Evolutionary conservation across 2,329 filamentous ascomycete genomes (phyloP), one percentile per base, ranked within the genome.

Genomic region (Cladosporium sp.): DNA sequence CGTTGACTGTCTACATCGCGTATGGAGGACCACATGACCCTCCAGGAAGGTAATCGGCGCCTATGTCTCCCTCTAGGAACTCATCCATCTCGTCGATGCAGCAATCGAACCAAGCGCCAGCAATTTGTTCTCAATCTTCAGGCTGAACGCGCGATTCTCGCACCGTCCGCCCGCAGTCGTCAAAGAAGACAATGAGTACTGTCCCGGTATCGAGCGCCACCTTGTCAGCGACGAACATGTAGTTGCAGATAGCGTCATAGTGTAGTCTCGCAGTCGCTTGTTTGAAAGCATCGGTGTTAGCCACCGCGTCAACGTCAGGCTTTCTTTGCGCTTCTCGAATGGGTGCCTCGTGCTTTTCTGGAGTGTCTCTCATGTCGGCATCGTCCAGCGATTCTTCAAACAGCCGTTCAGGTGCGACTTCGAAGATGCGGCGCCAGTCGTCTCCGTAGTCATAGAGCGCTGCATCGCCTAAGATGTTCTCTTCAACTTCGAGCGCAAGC

Each of bases 341-440:
- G 11, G 13, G 7, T 36, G 18, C 42, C 29, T 37, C 15, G 11
- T 36, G 42, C 29, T 45, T 17, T 34, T 45, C 42, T 7, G 20
- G 29, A 22, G 18, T 19, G 8, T 18, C n/a, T 34, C 2, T 34
- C 29, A 7, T 9, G 29, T 45, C 39, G 22, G 9, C 13, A 29
- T 42, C 39, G 9, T 42, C 39, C 39, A 29, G 12, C n/a, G n/a
- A n/a, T 4, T n/a, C 24, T 38, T 48, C n/a, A n/a, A 48, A 40
- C 18, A 40, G 19, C n/a, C 36, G 32, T 30, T 48, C 44, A 20
- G 44, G 44, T 17, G 40, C 24, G 20, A 48, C 44, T 8, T 38
- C 36, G 27, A 48, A 48, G 18, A 48, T 40, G 9, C 44, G 44
- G 15, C 17, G 22, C 44, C 44, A 48, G 32, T 48, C 44, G 36